phyloP scores from a whole-genome alignment of 805 yeast species.

The Candida loeiensis region DNA sequence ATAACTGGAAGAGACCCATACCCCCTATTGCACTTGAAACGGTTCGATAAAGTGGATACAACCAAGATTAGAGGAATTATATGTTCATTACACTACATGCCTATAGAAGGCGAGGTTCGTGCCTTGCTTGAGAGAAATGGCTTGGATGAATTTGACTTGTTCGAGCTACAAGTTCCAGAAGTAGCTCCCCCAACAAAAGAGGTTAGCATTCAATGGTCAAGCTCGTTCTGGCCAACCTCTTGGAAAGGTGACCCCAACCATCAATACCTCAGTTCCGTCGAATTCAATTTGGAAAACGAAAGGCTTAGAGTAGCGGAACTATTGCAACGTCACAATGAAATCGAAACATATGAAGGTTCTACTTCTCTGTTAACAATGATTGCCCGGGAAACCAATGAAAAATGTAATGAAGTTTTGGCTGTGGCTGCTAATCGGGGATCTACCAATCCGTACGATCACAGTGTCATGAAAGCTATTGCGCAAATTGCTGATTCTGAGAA shows the following conservation, averaged over 20 bases:
- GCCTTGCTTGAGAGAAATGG: conserved; percentile 7
- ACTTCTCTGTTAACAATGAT: conserved; percentile 57
- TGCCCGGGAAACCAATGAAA: conserved; percentile 51
- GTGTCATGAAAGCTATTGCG: conserved; percentile 69
- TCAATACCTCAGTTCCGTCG: conserved; percentile 58
- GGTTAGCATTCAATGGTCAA: conserved; percentile 62
- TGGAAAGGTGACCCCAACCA: conserved; percentile 92
- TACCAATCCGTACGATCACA: conserved; percentile 60
- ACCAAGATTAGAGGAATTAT: conserved; percentile 37
- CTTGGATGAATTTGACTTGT: conserved; percentile 12
- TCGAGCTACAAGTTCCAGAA: conserved; percentile 46
- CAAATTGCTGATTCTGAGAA: conserved; percentile 57
- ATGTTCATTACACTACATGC: conserved; percentile 40
- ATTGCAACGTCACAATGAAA: conserved; percentile 3
- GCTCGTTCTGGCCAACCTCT: conserved; percentile 75
- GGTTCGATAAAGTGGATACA: conserved; percentile 41
- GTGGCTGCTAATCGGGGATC: conserved; percentile 35
- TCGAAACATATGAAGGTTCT: neutral
- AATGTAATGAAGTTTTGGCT: conserved; percentile 31
- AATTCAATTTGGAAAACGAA: conserved; percentile 46
- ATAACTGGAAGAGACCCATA: conserved; percentile 25
- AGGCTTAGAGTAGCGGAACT: conserved; percentile 20
- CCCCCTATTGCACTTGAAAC: conserved; percentile 46
- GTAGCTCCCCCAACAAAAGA: conserved; percentile 70
- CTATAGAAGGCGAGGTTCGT: conserved; percentile 19